A percentile compares a stretch with the other conserved stretches of the same genome.
These are phyloP conservation scores for Podila clonocystis DNA, from an alignment of 192 early-diverging fungal genomes.

Conservation along the genomic window DNA sequence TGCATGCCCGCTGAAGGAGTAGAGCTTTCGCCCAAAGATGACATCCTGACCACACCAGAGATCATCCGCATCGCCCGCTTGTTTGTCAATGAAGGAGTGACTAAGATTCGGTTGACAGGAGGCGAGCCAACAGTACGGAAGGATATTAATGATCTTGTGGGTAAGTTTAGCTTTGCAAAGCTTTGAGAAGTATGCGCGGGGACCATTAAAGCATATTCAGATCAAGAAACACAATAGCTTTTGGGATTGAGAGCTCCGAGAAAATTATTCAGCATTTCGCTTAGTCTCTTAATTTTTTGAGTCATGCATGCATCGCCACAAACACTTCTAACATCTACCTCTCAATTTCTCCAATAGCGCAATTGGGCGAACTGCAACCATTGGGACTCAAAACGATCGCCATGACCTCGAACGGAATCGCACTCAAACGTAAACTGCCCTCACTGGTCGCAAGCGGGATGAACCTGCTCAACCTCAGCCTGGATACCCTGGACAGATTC, in stretches of 20 bases:
- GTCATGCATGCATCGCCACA: neutral
- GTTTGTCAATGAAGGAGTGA: slow-evolving; percentile 91
- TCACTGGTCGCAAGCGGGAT: slow-evolving; percentile 76
- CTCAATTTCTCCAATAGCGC: slow-evolving; percentile 37
- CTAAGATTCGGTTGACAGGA: slow-evolving; percentile 95
- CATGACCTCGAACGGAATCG: slow-evolving; percentile 97
- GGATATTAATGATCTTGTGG: slow-evolving; percentile 89
- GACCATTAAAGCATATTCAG: too few species aligned
- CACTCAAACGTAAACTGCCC: slow-evolving; percentile 84
- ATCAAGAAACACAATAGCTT: too few species aligned
- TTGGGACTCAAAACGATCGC: slow-evolving; percentile 82
- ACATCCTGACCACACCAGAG: slow-evolving; percentile 84
- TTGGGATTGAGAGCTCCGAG: too few species aligned
- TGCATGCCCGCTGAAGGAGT: slow-evolving; percentile 96
- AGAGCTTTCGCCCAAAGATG: slow-evolving; percentile 69
- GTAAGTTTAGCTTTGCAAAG: slow-evolving; percentile 52
- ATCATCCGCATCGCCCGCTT: slow-evolving; percentile 81
- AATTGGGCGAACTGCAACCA: slow-evolving; percentile 76
- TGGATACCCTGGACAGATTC: slow-evolving; percentile 89
- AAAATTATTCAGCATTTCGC: too few species aligned
- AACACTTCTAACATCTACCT: too few species aligned
- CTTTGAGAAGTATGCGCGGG: too few species aligned
- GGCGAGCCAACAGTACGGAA: slow-evolving; percentile 96
- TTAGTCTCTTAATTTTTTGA: too few species aligned
- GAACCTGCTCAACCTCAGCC: slow-evolving; percentile 88